A percentile compares a stretch with the other conserved stretches of the same genome.
These are phyloP conservation scores for Escovopsis sp. DNA, from an alignment of 2,329 filamentous ascomycete species.

Conservation along the genomic window DNA sequence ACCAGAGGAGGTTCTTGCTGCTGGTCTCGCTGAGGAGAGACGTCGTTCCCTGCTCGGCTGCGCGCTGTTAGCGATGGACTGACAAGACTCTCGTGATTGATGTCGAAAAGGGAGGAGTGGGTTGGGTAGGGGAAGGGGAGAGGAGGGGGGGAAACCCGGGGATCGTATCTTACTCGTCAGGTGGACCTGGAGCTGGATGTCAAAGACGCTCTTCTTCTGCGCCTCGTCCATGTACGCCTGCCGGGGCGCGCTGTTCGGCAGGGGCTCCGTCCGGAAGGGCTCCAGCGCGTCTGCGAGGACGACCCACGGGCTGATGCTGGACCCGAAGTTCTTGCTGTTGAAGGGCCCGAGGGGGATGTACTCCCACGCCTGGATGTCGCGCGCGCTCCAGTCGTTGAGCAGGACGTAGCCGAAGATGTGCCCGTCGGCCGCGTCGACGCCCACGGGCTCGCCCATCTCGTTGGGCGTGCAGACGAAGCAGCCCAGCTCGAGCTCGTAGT, in stretches of 20 bases:
- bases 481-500: slow-evolving; percentile 67
- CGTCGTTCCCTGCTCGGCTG: slow-evolving; percentile 19
- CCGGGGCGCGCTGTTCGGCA: slow-evolving; percentile 20
- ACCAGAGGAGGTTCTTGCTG: slow-evolving; percentile 48
- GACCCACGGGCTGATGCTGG: slow-evolving; percentile 48
- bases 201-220: slow-evolving; percentile 19
- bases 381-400: slow-evolving; percentile 49
- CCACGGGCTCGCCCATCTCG: slow-evolving; percentile 49
- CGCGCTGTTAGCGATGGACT: not conserved
- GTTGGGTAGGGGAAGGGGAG: not conserved
- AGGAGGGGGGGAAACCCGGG: too few species aligned
- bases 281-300: slow-evolving; percentile 43
- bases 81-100: not conserved
- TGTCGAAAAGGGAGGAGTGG: not conserved
- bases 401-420: slow-evolving; percentile 56
- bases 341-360: slow-evolving; percentile 49
- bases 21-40: slow-evolving; percentile 21
- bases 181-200: slow-evolving; percentile 24
- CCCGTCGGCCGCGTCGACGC: slow-evolving; percentile 51
- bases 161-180: slow-evolving; percentile 23
- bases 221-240: slow-evolving; percentile 41
- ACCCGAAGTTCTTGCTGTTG: slow-evolving; percentile 46
- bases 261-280: slow-evolving; percentile 11
- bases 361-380: slow-evolving; percentile 48
- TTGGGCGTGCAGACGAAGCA: slow-evolving; percentile 58